Percentiles rank a stretch among this genome's conserved stretches.
Evolutionary conservation across 2,329 filamentous ascomycete genomes (phyloP).

Genomic region (Cladosporium sp.): DNA sequence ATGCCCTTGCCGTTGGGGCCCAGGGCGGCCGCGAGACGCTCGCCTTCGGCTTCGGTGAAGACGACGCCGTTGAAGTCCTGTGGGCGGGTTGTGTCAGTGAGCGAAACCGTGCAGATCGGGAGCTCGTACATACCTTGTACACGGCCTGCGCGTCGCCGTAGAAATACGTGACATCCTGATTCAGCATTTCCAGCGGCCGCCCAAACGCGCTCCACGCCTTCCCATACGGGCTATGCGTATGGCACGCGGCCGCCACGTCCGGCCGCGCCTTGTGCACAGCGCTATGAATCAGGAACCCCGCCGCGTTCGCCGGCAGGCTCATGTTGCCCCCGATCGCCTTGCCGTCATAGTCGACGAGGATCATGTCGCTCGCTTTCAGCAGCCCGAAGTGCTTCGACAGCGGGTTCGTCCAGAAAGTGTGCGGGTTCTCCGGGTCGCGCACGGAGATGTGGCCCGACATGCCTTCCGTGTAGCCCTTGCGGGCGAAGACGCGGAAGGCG

Average conservation of each 20-base stretch:
- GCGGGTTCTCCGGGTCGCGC: conserved; percentile 56
- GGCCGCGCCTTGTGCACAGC: conserved; percentile 62
- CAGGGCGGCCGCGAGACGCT: conserved; percentile 56
- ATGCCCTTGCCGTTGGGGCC: conserved; percentile 56
- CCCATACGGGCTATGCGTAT: conserved; percentile 60
- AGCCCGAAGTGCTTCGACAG: conserved; percentile 60
- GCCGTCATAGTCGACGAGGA: conserved; percentile 59
- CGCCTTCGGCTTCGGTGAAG: conserved; percentile 57
- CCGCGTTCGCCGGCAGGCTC: conserved; percentile 56
- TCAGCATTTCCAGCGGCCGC: conserved; percentile 62
- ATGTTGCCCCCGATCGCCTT: conserved; percentile 58
- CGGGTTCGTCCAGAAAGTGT: conserved; percentile 64
- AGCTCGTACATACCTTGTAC: conserved; percentile 36
- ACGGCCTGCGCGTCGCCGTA: conserved; percentile 58
- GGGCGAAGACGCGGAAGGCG: conserved; percentile 62
- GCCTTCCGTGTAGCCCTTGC: conserved; percentile 61
- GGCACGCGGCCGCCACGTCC: conserved; percentile 64
- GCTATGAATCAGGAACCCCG: conserved; percentile 64
- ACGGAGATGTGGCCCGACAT: conserved; percentile 64
- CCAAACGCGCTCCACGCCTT: conserved; percentile 64
- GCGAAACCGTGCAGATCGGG: background rate
- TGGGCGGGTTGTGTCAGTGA: background rate
- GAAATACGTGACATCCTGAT: conserved; percentile 60
- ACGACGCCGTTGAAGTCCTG: conserved; percentile 59
- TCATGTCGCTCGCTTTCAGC: conserved; percentile 60